Conservation (phyloP, 345 rosid genomes). For the Brassica cretica region DNA sequence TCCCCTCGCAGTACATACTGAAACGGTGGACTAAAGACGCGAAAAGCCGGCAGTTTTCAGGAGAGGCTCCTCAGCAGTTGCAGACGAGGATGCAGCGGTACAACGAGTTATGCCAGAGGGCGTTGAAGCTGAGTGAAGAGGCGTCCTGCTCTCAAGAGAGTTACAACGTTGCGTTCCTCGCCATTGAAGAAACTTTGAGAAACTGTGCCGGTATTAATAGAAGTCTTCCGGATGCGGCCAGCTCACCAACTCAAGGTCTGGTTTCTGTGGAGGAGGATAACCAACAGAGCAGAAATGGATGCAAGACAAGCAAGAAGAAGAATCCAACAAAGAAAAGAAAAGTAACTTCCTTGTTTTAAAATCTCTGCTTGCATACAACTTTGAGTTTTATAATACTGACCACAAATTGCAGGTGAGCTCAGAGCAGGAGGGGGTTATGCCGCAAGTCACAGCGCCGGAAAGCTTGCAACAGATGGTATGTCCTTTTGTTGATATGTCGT, state of each 20-base stretch:
- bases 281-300: constrained; percentile 48
- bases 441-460: constrained; percentile 52
- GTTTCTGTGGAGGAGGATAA: constrained; percentile 58
- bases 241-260: constrained; percentile 55
- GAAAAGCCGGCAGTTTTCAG: constrained; percentile 47
- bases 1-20: constrained; percentile 60
- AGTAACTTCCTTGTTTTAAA: constrained; percentile 38
- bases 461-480: constrained; percentile 71
- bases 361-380: background rate
- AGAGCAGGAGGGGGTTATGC: constrained; percentile 51
- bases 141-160: constrained; percentile 64
- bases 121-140: constrained; percentile 59
- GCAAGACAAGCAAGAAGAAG: constrained; percentile 51
- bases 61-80: constrained; percentile 44
- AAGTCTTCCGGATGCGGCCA: constrained; percentile 50
- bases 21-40: constrained; percentile 77
- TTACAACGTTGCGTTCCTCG: constrained; percentile 55
- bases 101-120: constrained; percentile 53
- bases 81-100: constrained; percentile 60
- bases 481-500: constrained; percentile 8
- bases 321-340: constrained; percentile 65
- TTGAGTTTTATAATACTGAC: constrained; percentile 8
- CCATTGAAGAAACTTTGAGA: constrained; percentile 58
- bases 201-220: constrained; percentile 55
- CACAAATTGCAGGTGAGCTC: constrained; percentile 49